Evolutionary conservation across 768 basidiomycete genomes (phyloP), one percentile per base, ranked within the genome.

Genomic region (Trametopsis cervina): DNA sequence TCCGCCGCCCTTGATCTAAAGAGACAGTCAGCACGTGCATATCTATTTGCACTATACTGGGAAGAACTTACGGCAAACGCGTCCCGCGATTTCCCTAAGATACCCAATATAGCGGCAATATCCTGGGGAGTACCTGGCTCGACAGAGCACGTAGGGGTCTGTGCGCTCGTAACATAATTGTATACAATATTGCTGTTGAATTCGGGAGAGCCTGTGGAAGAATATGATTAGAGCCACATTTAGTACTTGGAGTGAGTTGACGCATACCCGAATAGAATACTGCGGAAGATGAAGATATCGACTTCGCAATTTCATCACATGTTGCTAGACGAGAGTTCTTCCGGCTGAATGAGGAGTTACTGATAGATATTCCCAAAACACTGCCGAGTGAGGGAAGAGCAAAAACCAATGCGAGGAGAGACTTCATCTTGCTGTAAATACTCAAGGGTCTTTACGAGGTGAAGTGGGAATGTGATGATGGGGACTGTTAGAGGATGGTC

Each of bases 71-170:
- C 81, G 5, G 79, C 80, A 51, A 83, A 82, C 1, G 77, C 69
- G 1, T 74, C 77, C 24, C 56, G 47, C 0, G 67, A 71, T 12
- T 54, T 57, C 2, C 66, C 73, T 2, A 81, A 46, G 26, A 79
- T 72, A 55, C n/a, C n/a, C n/a, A 81, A 81, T 12, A 77, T 77
- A 0, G 55, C 60, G 1, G 63, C 68, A 24, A 83, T 61, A 47
- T 84, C 81, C 4, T 69, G 64, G 0, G 72, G 61, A 0, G 69
- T 76, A 7, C 74, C 76, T 1, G 81, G 80, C 52, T 81, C 76
- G 7, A 83, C 80, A 5, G 73, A 71, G 56, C 81, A 83, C 1
- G 66, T 60, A 0, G 81, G 57, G 1, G 42, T 1, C 47, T 78
- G 69, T 0, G 66, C 57, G 52, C 75, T 79, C 3, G 77, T 77